Base-by-base conservation (phyloP, 2,329 filamentous ascomycete genomes). In the Endoconidiophora polonica region DNA sequence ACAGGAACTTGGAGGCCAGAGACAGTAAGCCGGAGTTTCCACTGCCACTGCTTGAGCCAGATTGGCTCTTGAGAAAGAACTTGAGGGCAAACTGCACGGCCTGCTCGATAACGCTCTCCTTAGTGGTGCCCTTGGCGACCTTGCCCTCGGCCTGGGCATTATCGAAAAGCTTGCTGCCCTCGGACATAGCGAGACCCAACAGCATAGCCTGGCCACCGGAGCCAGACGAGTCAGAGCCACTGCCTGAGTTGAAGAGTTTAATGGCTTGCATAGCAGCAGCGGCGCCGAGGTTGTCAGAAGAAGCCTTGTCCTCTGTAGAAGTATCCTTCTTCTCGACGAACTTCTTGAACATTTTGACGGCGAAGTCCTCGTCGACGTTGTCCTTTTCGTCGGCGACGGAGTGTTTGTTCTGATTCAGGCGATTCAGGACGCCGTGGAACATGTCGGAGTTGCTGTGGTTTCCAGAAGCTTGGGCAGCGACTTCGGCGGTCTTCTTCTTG, bases 31-130 rank as follows among this genome's bases (percentile, higher is more conserved):
- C 62, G 22, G 64, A 69, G 52, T 81, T 58, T 2, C 75, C 71
- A 1, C 65, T 64, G 16, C 50, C 33, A 23, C 49, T 29, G 37
- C 41, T 38, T 10, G 50, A 49, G 16, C 44, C 47, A n/a, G 66
- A 63, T 55, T 71, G 64, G 58, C 74, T 78, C 75, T 94, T 88
- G 69, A 93, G 68, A 65, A 88, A 94, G 77, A 94, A 83, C 74
- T 94, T 87, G 58, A 94, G 65, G 2, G 87, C 88, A 74, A 85
- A 82, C 71, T 94, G 81, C 1, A 79, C 87, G 2, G 88, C 88
- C 63, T 79, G 71, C 61, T 83, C 78, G 44, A 95, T 69, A 46
- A 79, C 86, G 44, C 78, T 79, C 65, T 94, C 78, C 74, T 94
- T 94, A 65, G 76, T 83, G 4, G 81, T 75, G 23, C 73, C 71